A percentile compares a stretch with the other conserved stretches of the same genome.
Evolutionary conservation across 2,329 filamentous ascomycete species (phyloP).

Genomic region (Cercospora sojina): DNA sequence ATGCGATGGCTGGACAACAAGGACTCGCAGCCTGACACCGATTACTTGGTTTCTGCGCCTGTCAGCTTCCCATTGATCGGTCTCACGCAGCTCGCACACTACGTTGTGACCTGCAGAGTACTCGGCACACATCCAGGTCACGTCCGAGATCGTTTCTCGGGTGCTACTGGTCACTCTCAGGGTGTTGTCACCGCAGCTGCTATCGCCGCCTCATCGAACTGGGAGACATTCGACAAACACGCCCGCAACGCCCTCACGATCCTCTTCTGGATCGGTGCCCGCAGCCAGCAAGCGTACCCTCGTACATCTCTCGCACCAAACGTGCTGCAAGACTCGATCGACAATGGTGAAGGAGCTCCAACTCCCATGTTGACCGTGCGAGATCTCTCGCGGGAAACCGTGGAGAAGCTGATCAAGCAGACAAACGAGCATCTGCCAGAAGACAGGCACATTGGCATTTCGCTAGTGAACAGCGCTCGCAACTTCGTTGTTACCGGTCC

Average conservation of each 20-base stretch:
- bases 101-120: conserved; percentile 88
- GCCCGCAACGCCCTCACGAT: conserved; percentile 80
- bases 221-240: conserved; percentile 85
- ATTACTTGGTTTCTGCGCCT: conserved; percentile 91
- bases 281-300: conserved; percentile 96
- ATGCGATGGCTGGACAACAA: conserved; percentile 88
- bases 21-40: conserved; percentile 86
- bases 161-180: conserved; percentile 94
- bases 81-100: conserved; percentile 92
- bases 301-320: conserved; percentile 88
- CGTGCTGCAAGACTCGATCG: conserved; percentile 87
- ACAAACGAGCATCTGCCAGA: conserved; percentile 94
- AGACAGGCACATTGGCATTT: conserved; percentile 92
- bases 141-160: conserved; percentile 77
- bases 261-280: conserved; percentile 97
- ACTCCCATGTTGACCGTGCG: conserved; percentile 98
- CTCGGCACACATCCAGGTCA: conserved; percentile 87
- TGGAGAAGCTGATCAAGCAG: conserved; percentile 94
- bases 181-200: conserved; percentile 91
- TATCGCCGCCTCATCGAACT: conserved; percentile 84
- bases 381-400: conserved; percentile 80
- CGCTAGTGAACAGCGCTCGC: conserved; percentile 91
- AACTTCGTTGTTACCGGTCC: conserved; percentile 97
- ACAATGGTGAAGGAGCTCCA: conserved; percentile 90
- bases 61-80: conserved; percentile 97